A percentile compares a stretch with the other conserved stretches of the same genome.
These are phyloP conservation scores for Kickxella alabastrina DNA, from an alignment of 192 early-diverging fungal genomes.

Conservation along the genomic window DNA sequence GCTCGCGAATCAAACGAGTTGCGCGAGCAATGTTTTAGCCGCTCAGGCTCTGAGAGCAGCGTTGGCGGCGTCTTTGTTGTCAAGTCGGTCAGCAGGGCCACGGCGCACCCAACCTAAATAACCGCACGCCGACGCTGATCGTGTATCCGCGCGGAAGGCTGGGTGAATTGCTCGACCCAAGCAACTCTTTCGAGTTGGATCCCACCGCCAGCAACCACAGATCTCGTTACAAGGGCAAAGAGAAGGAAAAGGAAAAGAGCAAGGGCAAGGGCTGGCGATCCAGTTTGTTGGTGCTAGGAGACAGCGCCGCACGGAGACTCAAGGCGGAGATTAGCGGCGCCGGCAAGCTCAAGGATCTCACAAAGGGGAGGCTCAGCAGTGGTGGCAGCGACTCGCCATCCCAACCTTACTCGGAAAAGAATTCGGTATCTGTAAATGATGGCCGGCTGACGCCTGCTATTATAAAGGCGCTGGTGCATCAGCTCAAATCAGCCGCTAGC, in stretches of 20 bases:
- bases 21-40: not conserved
- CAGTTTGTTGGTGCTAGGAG: constrained; percentile 37
- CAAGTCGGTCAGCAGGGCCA: constrained; percentile 37
- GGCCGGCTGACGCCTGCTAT: constrained; percentile 29
- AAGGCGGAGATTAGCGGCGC: constrained; percentile 31
- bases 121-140: constrained; percentile 50
- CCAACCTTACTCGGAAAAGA: constrained; percentile 1
- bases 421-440: constrained; percentile 1
- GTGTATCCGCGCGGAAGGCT: not conserved
- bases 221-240: no score
- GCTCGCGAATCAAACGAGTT: not conserved
- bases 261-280: constrained; percentile 33
- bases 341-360: constrained; percentile 23
- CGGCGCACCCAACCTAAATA: constrained; percentile 36
- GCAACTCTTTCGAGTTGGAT: not conserved
- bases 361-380: constrained; percentile 14
- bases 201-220: not conserved
- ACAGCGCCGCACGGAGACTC: constrained; percentile 39
- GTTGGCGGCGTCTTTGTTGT: no score
- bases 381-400: not conserved
- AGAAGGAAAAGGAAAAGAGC: no score
- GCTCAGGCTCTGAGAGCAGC: constrained; percentile 2
- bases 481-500: constrained; percentile 28
- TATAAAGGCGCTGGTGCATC: constrained; percentile 38
- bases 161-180: not conserved